A percentile compares a stretch with the other conserved stretches of the same genome.
Evolutionary conservation across 1,284 basidiomycete genomes (phyloP).

Genomic region (Pterula multifida): DNA sequence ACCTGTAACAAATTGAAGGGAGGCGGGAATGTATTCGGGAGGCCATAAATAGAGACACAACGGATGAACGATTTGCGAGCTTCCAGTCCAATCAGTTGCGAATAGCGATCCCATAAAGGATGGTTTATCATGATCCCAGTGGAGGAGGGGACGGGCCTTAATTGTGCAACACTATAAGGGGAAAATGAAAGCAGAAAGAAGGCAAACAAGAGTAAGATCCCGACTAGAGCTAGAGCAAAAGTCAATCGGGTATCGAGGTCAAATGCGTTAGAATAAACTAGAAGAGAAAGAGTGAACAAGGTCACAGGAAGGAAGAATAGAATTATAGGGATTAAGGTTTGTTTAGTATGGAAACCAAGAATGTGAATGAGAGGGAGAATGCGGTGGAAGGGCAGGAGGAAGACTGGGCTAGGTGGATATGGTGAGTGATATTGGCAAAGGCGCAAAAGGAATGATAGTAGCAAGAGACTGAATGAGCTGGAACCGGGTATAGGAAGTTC

Average conservation of each 20-base stretch:
- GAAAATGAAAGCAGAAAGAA: neutral
- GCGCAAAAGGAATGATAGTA: neutral
- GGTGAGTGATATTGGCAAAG: neutral
- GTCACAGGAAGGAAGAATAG: neutral
- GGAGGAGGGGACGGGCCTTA: neutral
- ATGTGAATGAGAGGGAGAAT: neutral
- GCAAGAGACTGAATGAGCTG: neutral
- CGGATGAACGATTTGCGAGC: neutral
- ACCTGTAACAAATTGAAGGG: neutral
- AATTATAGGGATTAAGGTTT: neutral
- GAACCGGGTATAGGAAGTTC: neutral
- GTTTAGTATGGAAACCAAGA: neutral
- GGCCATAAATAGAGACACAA: neutral
- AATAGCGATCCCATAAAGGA: neutral
- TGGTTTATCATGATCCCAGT: neutral
- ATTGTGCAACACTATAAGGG: neutral
- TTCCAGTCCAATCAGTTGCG: neutral
- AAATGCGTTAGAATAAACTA: neutral
- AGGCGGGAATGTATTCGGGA: neutral
- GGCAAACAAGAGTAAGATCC: neutral
- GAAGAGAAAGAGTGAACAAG: neutral
- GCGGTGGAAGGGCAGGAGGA: constrained; percentile 3
- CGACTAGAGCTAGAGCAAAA: neutral
- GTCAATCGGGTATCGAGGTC: neutral
- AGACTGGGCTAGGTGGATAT: neutral